A percentile compares a stretch with the other conserved stretches of the same genome.
These are phyloP conservation scores for Miscanthus sacchariflorus DNA, from an alignment of 202 grass and related monocot genomes.

Conservation along the genomic window DNA sequence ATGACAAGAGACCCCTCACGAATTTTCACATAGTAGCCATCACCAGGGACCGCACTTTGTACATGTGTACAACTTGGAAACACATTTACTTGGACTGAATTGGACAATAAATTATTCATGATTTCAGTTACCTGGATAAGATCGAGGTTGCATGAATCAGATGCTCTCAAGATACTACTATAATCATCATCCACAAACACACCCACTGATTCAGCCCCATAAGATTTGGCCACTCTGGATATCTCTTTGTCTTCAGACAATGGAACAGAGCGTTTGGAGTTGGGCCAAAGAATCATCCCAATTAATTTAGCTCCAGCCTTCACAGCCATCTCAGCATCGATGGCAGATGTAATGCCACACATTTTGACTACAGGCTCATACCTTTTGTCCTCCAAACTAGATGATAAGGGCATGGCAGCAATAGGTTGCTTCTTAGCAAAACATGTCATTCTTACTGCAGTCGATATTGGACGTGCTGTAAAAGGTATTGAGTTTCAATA, in stretches of 20 bases:
- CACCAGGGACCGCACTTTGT: no score
- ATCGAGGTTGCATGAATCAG: slow-evolving; percentile 65
- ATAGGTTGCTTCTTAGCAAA: slow-evolving; percentile 3
- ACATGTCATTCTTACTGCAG: slow-evolving; percentile 8
- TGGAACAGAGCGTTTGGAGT: slow-evolving; percentile 73
- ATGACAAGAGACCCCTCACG: no score
- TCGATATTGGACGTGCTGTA: background rate
- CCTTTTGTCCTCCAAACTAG: slow-evolving; percentile 3
- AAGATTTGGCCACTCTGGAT: slow-evolving; percentile 65
- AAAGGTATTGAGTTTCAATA: background rate
- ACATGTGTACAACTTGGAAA: no score
- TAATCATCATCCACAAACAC: slow-evolving; percentile 84
- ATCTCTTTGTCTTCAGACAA: slow-evolving; percentile 69
- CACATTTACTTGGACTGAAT: no score
- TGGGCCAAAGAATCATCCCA: slow-evolving; percentile 90
- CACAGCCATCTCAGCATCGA: slow-evolving; percentile 72
- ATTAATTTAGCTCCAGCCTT: slow-evolving; percentile 76
- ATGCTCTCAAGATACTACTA: slow-evolving; percentile 62
- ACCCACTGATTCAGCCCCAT: slow-evolving; percentile 74
- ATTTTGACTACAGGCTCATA: slow-evolving; percentile 73
- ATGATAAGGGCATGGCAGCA: slow-evolving; percentile 3
- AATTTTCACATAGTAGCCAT: no score
- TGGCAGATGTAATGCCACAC: slow-evolving; percentile 81
- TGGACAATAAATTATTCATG: no score
- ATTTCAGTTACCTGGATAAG: slow-evolving; percentile 63